Evolutionary conservation across 768 basidiomycete species (phyloP).

Genomic region (Fomitopsis pulvina): DNA sequence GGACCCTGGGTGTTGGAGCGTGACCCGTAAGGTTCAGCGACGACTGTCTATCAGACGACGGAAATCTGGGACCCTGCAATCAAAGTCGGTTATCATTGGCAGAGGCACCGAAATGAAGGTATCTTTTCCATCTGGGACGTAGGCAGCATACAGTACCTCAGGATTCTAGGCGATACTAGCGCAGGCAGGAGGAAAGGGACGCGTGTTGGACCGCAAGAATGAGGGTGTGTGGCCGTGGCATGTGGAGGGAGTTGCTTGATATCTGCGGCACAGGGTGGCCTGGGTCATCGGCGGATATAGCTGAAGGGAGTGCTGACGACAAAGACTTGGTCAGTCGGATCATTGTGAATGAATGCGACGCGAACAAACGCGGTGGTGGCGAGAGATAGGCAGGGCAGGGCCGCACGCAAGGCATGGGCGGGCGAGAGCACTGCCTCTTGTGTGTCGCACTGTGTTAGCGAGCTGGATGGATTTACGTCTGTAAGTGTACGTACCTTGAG

Average conservation of each 20-base stretch:
- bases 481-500: no score
- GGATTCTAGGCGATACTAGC: background rate
- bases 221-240: background rate
- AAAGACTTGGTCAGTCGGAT: background rate
- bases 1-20: background rate
- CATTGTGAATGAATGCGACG: background rate
- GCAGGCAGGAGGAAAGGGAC: background rate
- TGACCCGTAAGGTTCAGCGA: background rate
- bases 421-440: no score
- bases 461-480: background rate
- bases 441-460: no score
- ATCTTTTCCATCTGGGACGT: background rate
- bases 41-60: background rate
- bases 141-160: background rate
- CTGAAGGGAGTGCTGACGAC: background rate
- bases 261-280: no score
- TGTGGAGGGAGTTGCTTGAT: background rate
- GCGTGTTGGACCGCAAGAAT: background rate
- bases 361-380: background rate
- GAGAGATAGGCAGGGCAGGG: background rate
- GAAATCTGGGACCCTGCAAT: background rate
- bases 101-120: background rate
- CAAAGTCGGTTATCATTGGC: background rate
- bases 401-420: no score
- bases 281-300: constrained; percentile 3